These are phyloP conservation scores for Talaromyces marneffei DNA, from an alignment of 2,329 filamentous ascomycete genomes.

Conservation along the genomic window DNA sequence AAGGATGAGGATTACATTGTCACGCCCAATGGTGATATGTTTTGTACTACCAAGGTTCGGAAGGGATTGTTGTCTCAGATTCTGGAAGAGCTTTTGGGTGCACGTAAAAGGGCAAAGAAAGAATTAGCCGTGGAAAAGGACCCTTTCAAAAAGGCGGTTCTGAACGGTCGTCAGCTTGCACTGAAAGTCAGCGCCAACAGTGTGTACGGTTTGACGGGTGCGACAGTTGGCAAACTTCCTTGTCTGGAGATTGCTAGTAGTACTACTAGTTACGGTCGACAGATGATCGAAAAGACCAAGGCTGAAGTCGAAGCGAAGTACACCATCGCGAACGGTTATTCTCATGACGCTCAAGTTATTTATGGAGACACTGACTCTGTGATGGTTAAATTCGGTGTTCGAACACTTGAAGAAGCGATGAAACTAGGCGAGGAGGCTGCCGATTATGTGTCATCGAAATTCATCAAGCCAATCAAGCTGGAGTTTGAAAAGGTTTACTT, in stretches of 20 bases:
- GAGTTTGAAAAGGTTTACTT: conserved; percentile 99
- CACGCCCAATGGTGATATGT: conserved; percentile 89
- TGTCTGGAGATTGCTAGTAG: conserved; percentile 94
- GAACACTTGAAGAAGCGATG: conserved; percentile 83
- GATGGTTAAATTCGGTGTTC: conserved; percentile 97
- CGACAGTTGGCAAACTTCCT: conserved; percentile 89
- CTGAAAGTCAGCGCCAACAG: conserved; percentile 96
- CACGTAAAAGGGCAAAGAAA: conserved; percentile 89
- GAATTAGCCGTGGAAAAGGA: conserved; percentile 86
- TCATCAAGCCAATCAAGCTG: conserved; percentile 93
- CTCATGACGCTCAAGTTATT: conserved; percentile 90
- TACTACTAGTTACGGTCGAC: conserved; percentile 91
- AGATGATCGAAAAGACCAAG: conserved; percentile 99
- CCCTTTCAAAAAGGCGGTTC: conserved; percentile 92
- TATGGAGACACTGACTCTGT: conserved; percentile 99
- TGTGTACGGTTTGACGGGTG: conserved; percentile 94
- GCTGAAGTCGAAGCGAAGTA: conserved; percentile 88
- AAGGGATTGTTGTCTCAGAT: conserved; percentile 93
- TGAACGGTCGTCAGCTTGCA: conserved; percentile 94
- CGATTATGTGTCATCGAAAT: conserved; percentile 80
- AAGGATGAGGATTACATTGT: conserved; percentile 95
- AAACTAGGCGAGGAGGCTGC: conserved; percentile 91
- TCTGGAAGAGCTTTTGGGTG: conserved; percentile 84
- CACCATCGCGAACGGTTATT: conserved; percentile 88
- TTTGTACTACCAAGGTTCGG: conserved; percentile 78